Evolutionary conservation across 2,329 filamentous ascomycete species (phyloP).

Genomic region (Akanthomyces muscarius): DNA sequence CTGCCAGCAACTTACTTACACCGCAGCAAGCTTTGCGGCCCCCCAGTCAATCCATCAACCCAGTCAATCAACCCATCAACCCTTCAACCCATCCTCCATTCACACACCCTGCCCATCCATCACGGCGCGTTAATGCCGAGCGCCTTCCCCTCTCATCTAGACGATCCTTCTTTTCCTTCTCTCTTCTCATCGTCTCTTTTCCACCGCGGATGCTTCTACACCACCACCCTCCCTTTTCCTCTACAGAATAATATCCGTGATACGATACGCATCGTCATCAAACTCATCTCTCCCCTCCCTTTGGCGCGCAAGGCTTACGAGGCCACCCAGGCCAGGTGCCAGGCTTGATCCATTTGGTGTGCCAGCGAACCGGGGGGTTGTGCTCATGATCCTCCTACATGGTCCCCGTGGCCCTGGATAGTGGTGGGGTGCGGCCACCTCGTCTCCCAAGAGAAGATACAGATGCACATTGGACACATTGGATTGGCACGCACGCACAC

Average conservation of each 20-base stretch:
- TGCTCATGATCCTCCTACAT: neutral
- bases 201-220: too few relatives aligned
- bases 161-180: neutral
- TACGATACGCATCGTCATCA: neutral
- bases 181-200: neutral
- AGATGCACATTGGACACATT: too few relatives aligned
- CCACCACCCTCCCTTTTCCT: neutral
- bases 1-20: slow-evolving; percentile 4
- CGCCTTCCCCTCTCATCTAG: neutral
- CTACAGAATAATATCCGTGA: neutral
- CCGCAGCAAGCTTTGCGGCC: neutral
- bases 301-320: neutral
- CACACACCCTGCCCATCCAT: neutral
- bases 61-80: neutral
- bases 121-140: too few relatives aligned
- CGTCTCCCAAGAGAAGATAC: too few relatives aligned
- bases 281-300: neutral
- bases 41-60: neutral
- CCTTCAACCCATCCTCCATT: too few relatives aligned
- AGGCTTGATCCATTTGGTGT: slow-evolving; percentile 2
- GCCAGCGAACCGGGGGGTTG: neutral
- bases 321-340: neutral
- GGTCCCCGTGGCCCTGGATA: slow-evolving; percentile 6
- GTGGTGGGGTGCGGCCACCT: slow-evolving; percentile 10
- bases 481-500: too few relatives aligned